Conservation (phyloP, 345 rosid species). For the Lumnitzera littorea region DNA sequence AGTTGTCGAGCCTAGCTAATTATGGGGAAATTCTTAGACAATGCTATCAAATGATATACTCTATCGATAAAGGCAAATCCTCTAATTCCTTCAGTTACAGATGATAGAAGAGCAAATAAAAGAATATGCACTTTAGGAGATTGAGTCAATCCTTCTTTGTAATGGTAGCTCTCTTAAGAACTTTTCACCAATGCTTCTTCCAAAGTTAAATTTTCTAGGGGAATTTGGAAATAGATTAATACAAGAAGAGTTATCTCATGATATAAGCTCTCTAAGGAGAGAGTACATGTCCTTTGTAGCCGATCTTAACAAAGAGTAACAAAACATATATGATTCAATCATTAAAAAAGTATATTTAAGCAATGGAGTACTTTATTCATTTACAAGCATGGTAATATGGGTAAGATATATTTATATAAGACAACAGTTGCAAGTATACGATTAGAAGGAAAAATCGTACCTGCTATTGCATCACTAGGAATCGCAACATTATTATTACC, state of each 20-base stretch:
- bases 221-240: no score
- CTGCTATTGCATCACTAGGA: neutral
- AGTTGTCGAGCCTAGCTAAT: neutral
- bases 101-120: neutral
- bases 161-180: neutral
- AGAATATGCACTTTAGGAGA: neutral
- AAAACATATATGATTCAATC: no score
- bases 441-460: neutral
- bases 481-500: slow-evolving; percentile 1
- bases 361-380: neutral
- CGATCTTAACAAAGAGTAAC: no score
- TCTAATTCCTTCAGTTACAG: neutral
- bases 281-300: no score
- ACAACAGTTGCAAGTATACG: neutral
- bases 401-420: slow-evolving; percentile 1
- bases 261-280: no score
- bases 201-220: neutral
- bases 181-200: neutral
- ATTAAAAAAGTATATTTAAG: no score
- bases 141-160: neutral
- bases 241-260: no score
- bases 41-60: neutral
- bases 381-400: neutral
- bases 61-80: neutral
- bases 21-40: neutral